phyloP scores from a whole-genome alignment of 441 rosid genomes.

The Aquilaria agallochum region DNA sequence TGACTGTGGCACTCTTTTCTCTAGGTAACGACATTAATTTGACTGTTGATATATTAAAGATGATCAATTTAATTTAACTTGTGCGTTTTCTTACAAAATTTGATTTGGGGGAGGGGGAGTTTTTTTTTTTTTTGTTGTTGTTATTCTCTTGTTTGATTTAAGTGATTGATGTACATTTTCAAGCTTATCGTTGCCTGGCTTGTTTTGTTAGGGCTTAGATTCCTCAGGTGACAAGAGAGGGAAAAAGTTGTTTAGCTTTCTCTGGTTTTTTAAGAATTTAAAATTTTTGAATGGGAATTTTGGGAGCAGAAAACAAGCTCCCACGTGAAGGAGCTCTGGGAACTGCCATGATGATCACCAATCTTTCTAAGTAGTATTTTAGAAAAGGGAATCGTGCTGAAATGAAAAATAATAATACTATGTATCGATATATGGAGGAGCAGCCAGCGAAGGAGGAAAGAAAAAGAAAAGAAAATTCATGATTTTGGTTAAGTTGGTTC shows the following conservation, averaged over 20 bases:
- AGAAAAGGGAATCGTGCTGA: too few species aligned
- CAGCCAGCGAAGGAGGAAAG: conserved; percentile 6
- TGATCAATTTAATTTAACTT: too few species aligned
- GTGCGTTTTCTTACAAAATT: neutral
- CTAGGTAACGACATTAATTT: conserved; percentile 43
- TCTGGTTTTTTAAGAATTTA: conserved; percentile 1
- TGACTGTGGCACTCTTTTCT: conserved; percentile 89
- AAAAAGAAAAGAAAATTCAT: conserved; percentile 4
- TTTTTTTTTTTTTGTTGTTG: neutral
- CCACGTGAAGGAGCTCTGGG: conserved; percentile 57
- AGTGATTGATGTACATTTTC: conserved; percentile 13
- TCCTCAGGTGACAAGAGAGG: conserved; percentile 16
- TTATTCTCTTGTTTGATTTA: neutral
- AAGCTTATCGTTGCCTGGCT: conserved; percentile 4
- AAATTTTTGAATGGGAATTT: too few species aligned
- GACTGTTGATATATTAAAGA: too few species aligned
- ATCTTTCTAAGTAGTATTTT: neutral
- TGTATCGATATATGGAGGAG: too few species aligned
- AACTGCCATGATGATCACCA: conserved; percentile 43
- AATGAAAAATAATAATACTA: too few species aligned
- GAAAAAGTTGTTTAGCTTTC: conserved; percentile 18
- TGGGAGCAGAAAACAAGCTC: conserved; percentile 17
- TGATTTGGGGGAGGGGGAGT: neutral
- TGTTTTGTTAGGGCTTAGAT: conserved; percentile 38
- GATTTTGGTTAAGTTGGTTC: conserved; percentile 9